Evolutionary conservation across 768 basidiomycete species (phyloP), one percentile per base, ranked within the genome.

Genomic region (Boletus rubropictus): DNA sequence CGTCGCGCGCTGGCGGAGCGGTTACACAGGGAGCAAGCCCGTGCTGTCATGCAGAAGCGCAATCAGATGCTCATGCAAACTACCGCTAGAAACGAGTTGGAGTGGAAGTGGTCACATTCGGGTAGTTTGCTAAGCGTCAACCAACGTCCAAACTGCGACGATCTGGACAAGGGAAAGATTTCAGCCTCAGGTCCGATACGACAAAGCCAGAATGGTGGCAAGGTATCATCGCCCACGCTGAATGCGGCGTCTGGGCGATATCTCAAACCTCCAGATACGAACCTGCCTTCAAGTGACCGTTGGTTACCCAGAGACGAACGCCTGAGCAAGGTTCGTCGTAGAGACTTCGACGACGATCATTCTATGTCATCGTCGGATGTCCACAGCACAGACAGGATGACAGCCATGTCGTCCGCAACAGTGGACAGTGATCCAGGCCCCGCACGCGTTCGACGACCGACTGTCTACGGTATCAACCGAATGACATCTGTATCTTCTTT

Each of bases 21-120:
- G 57, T 82, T 72, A 60, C 82, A 89, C 51, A 80, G 82, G 57
- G 93, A 96, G 58, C 86, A 92, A 66, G 89, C 92, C 15, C 80
- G 92, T 45, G 90, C 89, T 36, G 92, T 95, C 67, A 86, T 94
- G 82, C 79, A 84, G 59, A 95, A 94, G 72, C 85, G 89, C 53
- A 83, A 79, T 50, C 81, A 84, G 54, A 75, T 90, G 66, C 72
- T 87, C 57, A 79, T 79, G 60, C 76, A 81, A 55, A 75, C 62
- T 15, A 66, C 72, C 25, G 67, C 63, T 37, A 72, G 68, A 54
- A 69, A 73, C 46, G 79, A 85, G 50, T 61, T 85, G 28, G 84
- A 85, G 58, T 88, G 84, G 85, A 73, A 72, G 47, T 70, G 64
- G 67, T 40, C 59, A 47, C 44, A 69, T 39, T 64, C 50, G 66